Evolutionary conservation across 2,329 filamentous ascomycete genomes (phyloP), one percentile per base, ranked within the genome.

Genomic region (Teratosphaeria viscida): DNA sequence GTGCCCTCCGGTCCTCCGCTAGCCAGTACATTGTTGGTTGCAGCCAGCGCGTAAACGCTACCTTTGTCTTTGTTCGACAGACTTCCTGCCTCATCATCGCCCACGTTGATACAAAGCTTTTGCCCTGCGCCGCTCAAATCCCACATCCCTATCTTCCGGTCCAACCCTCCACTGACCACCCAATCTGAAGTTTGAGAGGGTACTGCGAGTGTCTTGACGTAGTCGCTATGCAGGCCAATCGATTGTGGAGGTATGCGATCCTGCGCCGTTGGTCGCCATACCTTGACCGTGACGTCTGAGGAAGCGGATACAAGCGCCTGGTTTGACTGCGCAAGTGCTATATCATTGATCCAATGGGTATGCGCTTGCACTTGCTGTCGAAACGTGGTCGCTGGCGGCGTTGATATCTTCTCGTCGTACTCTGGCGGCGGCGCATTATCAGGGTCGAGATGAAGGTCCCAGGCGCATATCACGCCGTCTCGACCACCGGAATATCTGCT

Each of bases 301-400:
- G 91, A 96, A 23, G 89, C 91, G 10, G 92, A 95, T 35, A 96
- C 87, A 55, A 96, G 80, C 26, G 89, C 88, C 19, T 85, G 80
- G 69, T 92, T 90, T 68, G 86, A 84, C 70, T 91, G 84, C 7
- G 88, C 88, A 58, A 96, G 82, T 26, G 86, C 84, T 63, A 96
- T 89, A 73, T 96, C 92, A 76, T 96, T 96, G 76, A 96, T 87
- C 92, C 92, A 96, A 74, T 95, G 90, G 56, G 90, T 96, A 74
- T 96, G 92, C 8, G 92, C 91, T 72, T 88, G 86, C 16, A 86
- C 83, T 71, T 88, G 83, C 63, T 81, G 79, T 61, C 82, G 79
- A 68, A 84, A 82, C 2, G 77, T 78, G 16, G 82, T 82, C 10
- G 79, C 75, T 56, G 75, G 74, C 49, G 67, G 62, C 26, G 59